Percentiles rank a stretch among this genome's conserved stretches.
Evolutionary conservation across 1,284 basidiomycete species (phyloP).

Genomic region (Moniliella sp.): DNA sequence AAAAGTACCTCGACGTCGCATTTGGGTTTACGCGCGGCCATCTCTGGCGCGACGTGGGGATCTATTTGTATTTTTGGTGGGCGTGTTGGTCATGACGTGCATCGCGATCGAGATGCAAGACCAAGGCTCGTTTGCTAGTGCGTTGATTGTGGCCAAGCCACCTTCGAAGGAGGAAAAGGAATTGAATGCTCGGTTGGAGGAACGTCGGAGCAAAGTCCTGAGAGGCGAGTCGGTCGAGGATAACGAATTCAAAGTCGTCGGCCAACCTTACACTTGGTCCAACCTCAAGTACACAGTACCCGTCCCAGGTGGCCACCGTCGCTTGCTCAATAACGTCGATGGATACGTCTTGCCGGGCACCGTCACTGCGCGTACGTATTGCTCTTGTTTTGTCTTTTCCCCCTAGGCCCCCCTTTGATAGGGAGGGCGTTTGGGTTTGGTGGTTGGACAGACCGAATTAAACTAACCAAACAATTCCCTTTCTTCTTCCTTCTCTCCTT

Average conservation of each 20-base stretch:
- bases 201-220: conserved; percentile 9
- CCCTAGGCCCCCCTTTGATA: too few relatives aligned
- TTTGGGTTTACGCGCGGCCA: conserved; percentile 9
- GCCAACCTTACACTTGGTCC: conserved; percentile 36
- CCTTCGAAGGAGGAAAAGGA: conserved; percentile 14
- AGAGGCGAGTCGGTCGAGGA: too few relatives aligned
- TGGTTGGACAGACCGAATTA: too few relatives aligned
- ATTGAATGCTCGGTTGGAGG: conserved; percentile 13
- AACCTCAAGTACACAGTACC: conserved; percentile 35
- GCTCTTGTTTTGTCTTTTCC: too few relatives aligned
- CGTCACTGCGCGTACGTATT: too few relatives aligned
- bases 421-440: too few relatives aligned
- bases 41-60: conserved; percentile 14
- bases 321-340: too few relatives aligned
- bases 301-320: background rate
- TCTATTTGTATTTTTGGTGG: conserved; percentile 28
- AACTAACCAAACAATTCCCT: too few relatives aligned
- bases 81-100: conserved; percentile 14
- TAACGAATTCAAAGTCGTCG: conserved; percentile 15
- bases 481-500: too few relatives aligned
- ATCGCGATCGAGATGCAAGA: conserved; percentile 8
- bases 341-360: too few relatives aligned
- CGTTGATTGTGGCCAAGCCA: conserved; percentile 11
- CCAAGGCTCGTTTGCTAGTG: conserved; percentile 2
- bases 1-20: conserved; percentile 9